A percentile compares a stretch with the other conserved stretches of the same genome.
Conservation (phyloP, 805 yeast genomes). For the Brettanomyces anomalus region DNA sequence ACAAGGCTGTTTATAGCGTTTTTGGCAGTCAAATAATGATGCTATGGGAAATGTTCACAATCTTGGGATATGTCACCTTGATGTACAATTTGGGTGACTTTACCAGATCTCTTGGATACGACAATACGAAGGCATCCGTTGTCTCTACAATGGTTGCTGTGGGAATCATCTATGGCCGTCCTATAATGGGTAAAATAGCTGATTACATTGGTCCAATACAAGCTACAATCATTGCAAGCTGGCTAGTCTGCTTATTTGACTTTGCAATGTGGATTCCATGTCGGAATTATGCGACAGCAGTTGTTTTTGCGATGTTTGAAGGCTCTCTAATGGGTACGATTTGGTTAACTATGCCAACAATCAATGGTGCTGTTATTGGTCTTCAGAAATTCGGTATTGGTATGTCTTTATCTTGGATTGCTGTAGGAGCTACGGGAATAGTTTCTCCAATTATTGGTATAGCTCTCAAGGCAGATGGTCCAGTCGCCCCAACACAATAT, state of each 20-base stretch:
- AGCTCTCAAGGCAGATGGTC: slow-evolving; percentile 31
- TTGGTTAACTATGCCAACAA: slow-evolving; percentile 47
- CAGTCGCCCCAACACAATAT: slow-evolving; percentile 37
- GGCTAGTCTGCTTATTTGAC: slow-evolving; percentile 31
- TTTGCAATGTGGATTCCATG: slow-evolving; percentile 52
- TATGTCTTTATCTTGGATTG: slow-evolving; percentile 39
- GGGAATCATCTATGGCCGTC: slow-evolving; percentile 50
- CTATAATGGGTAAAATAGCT: slow-evolving; percentile 40
- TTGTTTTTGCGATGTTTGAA: slow-evolving; percentile 40
- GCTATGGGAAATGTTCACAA: slow-evolving; percentile 37
- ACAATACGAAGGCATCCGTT: slow-evolving; percentile 43
- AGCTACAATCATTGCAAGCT: slow-evolving; percentile 29
- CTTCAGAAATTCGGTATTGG: slow-evolving; percentile 42
- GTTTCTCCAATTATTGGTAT: slow-evolving; percentile 56
- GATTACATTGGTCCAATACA: slow-evolving; percentile 47
- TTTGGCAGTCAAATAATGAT: slow-evolving; percentile 26
- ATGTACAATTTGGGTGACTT: slow-evolving; percentile 53
- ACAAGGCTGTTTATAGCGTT: slow-evolving; percentile 27
- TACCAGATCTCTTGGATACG: slow-evolving; percentile 51
- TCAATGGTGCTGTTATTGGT: slow-evolving; percentile 46
- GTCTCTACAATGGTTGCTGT: slow-evolving; percentile 53
- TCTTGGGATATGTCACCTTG: slow-evolving; percentile 53
- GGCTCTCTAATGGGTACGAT: slow-evolving; percentile 57
- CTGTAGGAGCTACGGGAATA: slow-evolving; percentile 41
- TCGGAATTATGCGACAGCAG: slow-evolving; percentile 45